phyloP scores from a whole-genome alignment of 2,329 filamentous ascomycete genomes.

The Neofusicoccum kwambonambiense region DNA sequence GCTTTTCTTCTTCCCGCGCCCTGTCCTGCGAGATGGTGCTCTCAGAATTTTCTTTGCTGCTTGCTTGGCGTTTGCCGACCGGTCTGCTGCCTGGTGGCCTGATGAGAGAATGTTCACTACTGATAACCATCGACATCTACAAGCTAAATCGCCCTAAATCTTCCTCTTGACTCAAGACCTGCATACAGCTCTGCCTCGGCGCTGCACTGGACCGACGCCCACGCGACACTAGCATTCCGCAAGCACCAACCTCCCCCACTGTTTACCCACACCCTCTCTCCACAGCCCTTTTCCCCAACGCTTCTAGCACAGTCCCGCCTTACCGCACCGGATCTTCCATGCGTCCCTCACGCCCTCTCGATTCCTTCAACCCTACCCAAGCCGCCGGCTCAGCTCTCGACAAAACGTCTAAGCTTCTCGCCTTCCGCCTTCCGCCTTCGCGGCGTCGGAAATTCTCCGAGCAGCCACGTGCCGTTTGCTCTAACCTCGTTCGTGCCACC shows the following conservation, averaged over 20 bases:
- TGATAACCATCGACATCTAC: neutral
- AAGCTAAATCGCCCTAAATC: neutral
- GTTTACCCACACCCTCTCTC: neutral
- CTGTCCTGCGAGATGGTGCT: neutral
- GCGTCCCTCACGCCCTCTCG: too few species aligned
- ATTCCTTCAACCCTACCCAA: too few species aligned
- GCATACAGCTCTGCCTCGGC: neutral
- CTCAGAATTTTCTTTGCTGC: too few species aligned
- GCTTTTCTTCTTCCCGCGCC: neutral
- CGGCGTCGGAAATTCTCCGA: too few species aligned
- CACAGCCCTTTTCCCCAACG: neutral
- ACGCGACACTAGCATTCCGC: neutral
- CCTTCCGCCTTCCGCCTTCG: too few species aligned
- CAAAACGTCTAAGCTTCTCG: too few species aligned
- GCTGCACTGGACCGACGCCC: neutral
- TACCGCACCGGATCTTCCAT: too few species aligned
- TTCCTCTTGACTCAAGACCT: neutral
- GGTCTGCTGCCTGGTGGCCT: neutral
- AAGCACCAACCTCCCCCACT: neutral
- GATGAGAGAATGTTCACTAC: neutral
- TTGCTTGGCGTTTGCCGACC: neutral
- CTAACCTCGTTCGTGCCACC: too few species aligned
- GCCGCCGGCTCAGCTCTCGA: too few species aligned
- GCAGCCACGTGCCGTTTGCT: too few species aligned
- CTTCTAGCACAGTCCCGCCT: neutral